phyloP scores from a whole-genome alignment of 176 grass and related monocot genomes.

The Eragrostis curvula region DNA sequence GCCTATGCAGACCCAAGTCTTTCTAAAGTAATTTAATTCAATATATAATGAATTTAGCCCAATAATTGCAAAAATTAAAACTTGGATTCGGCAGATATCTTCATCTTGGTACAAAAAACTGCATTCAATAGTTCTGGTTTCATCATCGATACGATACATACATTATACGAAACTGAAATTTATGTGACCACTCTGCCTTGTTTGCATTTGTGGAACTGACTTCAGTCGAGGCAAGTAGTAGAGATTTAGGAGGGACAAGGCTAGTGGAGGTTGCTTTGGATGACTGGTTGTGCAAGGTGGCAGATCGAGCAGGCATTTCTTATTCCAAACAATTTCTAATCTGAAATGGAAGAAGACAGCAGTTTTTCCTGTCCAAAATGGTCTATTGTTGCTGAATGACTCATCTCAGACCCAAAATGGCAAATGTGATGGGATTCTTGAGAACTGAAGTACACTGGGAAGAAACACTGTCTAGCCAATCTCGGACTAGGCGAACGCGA shows the following conservation, averaged over 20 bases:
- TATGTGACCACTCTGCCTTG: neutral
- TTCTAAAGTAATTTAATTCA: no score
- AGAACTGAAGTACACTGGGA: neutral
- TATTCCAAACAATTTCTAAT: neutral
- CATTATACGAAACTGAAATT: neutral
- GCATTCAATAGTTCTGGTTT: neutral
- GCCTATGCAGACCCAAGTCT: no score
- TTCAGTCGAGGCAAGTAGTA: neutral
- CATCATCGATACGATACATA: neutral
- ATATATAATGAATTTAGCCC: neutral
- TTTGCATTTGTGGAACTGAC: neutral
- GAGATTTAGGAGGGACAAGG: neutral
- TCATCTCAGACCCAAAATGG: neutral
- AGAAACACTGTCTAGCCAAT: neutral
- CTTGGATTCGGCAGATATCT: no score
- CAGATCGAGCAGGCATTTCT: neutral
- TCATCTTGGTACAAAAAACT: no score
- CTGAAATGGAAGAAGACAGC: neutral
- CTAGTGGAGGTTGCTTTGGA: neutral
- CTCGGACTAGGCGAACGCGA: neutral
- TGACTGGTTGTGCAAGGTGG: neutral
- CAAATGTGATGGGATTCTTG: neutral
- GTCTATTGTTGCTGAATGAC: neutral
- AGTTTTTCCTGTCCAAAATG: neutral
- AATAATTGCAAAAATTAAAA: neutral